phyloP scores from a whole-genome alignment of 2,329 filamentous ascomycete species.

The Capronia americana region DNA sequence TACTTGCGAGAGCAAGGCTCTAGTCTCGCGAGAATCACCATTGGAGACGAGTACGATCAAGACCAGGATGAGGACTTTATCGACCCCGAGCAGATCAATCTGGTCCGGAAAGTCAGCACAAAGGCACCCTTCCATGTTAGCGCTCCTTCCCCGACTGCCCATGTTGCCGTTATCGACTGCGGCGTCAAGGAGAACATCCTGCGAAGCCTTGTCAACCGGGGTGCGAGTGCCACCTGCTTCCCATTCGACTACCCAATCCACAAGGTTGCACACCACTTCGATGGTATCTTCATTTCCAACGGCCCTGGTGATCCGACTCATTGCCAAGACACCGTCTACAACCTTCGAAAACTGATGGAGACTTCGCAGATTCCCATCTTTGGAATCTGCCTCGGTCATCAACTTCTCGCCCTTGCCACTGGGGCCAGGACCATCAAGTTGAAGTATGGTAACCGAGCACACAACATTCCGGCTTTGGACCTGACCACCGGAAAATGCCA shows the following conservation, averaged over 20 bases:
- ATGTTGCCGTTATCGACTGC: conserved; percentile 95
- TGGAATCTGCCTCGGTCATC: conserved; percentile 97
- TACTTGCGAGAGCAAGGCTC: conserved; percentile 95
- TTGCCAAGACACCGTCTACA: conserved; percentile 92
- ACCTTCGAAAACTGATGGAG: conserved; percentile 88
- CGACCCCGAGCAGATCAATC: conserved; percentile 94
- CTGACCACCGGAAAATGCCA: conserved; percentile 96
- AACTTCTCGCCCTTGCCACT: conserved; percentile 87
- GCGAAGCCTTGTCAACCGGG: conserved; percentile 87
- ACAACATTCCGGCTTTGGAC: conserved; percentile 96
- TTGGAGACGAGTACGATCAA: conserved; percentile 97
- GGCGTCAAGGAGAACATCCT: conserved; percentile 99
- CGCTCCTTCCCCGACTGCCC: conserved; percentile 79
- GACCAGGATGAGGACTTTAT: conserved; percentile 96
- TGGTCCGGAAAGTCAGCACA: conserved; percentile 94
- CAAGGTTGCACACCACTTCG: conserved; percentile 97
- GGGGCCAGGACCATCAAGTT: conserved; percentile 94
- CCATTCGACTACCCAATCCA: conserved; percentile 97
- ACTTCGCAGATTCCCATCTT: conserved; percentile 90
- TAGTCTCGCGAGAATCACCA: conserved; percentile 89
- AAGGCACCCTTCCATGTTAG: conserved; percentile 97
- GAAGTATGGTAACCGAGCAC: conserved; percentile 98
- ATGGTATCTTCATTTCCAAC: conserved; percentile 98
- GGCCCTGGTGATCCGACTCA: conserved; percentile 97
- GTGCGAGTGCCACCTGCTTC: conserved; percentile 91